Conservation (phyloP, 768 basidiomycete species). For the Scleroderma citrinum region DNA sequence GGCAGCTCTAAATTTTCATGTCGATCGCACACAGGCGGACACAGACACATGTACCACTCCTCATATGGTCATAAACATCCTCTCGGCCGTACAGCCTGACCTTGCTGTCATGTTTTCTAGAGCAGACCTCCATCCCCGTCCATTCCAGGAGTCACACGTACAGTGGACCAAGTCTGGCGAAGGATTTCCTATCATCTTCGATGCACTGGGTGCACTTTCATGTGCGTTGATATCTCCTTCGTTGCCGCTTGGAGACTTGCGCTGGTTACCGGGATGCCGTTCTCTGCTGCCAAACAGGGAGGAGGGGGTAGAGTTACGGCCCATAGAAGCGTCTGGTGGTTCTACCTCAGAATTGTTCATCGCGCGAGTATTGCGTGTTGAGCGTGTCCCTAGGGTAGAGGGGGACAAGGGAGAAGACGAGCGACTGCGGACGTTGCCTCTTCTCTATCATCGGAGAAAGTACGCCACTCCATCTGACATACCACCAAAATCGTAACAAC, state of each 20-base stretch:
- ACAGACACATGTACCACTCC: constrained; percentile 19
- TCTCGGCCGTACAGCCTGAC: constrained; percentile 60
- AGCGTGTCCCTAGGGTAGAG: constrained; percentile 29
- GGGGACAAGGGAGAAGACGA: constrained; percentile 13
- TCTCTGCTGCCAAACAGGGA: constrained; percentile 8
- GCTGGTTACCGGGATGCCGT: constrained; percentile 26
- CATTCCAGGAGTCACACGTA: constrained; percentile 39
- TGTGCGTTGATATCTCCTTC: constrained; percentile 61
- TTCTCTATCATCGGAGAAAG: constrained; percentile 57
- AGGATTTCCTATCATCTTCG: constrained; percentile 54
- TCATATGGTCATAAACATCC: constrained; percentile 76
- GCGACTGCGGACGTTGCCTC: constrained; percentile 37
- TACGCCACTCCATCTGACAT: constrained; percentile 47
- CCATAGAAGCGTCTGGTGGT: constrained; percentile 25
- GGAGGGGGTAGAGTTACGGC: constrained; percentile 5
- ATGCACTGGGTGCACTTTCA: constrained; percentile 62
- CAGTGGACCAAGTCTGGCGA: constrained; percentile 41
- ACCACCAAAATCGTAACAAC: constrained; percentile 6
- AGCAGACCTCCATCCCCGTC: constrained; percentile 59
- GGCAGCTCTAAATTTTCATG: constrained; percentile 38
- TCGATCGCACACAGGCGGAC: constrained; percentile 3
- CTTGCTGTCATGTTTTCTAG: constrained; percentile 68
- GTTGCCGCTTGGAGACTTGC: constrained; percentile 55
- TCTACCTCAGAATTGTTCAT: constrained; percentile 71
- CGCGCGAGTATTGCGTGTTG: constrained; percentile 66